Conservation (phyloP, 768 basidiomycete species). For the Podaxis sp. region DNA sequence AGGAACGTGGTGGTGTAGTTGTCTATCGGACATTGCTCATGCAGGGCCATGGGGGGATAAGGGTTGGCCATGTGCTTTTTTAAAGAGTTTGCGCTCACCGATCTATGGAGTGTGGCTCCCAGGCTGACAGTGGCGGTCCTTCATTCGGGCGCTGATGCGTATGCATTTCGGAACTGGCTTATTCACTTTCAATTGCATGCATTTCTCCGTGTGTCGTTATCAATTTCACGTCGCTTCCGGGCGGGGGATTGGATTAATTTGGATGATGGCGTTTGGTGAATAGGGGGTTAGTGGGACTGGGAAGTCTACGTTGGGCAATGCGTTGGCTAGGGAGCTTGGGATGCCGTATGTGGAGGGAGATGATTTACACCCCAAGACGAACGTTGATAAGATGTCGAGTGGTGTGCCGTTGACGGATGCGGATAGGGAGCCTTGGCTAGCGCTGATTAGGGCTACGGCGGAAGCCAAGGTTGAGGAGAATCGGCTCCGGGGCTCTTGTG, state of each 20-base stretch:
- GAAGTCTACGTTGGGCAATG: slow-evolving; percentile 67
- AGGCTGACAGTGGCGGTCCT: too few species aligned
- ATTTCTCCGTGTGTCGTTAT: too few species aligned
- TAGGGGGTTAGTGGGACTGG: slow-evolving; percentile 78
- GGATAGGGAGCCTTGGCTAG: slow-evolving; percentile 88
- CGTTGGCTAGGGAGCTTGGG: slow-evolving; percentile 58
- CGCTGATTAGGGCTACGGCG: slow-evolving; percentile 64
- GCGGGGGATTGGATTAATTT: too few species aligned
- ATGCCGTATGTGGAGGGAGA: slow-evolving; percentile 89
- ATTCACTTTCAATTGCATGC: too few species aligned
- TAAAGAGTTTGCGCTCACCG: too few species aligned
- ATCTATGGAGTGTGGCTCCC: too few species aligned
- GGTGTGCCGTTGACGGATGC: slow-evolving; percentile 77
- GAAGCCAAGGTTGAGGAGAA: slow-evolving; percentile 38
- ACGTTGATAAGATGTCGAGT: slow-evolving; percentile 84
- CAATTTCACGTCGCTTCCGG: too few species aligned
- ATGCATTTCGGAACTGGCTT: too few species aligned
- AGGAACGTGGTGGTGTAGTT: neutral
- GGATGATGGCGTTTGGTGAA: neutral
- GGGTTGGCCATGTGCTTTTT: too few species aligned
- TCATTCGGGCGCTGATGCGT: too few species aligned
- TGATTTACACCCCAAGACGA: slow-evolving; percentile 76
- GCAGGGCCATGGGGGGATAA: too few species aligned
- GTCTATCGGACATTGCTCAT: too few species aligned
- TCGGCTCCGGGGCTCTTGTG: slow-evolving; percentile 3